Conservation (phyloP, 768 basidiomycete genomes). For the Mycena venus region DNA sequence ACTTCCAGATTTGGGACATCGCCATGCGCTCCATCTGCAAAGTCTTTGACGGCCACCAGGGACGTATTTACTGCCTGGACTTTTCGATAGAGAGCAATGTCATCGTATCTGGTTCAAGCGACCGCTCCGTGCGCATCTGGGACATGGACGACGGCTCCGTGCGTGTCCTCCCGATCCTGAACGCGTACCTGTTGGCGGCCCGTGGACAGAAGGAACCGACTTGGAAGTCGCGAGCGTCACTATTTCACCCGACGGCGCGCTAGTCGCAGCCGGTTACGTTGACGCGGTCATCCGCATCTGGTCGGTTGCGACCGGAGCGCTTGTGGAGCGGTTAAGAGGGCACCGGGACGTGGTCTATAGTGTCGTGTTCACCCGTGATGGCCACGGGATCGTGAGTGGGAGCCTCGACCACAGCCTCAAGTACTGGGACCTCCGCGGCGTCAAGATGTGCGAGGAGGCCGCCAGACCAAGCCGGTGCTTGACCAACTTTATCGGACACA, state of each 20-base stretch:
- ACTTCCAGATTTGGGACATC: slow-evolving; percentile 91
- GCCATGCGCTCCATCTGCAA: slow-evolving; percentile 77
- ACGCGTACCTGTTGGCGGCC: slow-evolving; percentile 9
- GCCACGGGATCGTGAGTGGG: slow-evolving; percentile 90
- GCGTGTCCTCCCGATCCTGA: slow-evolving; percentile 35
- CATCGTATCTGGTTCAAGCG: slow-evolving; percentile 87
- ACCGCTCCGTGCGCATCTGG: slow-evolving; percentile 49
- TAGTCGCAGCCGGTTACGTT: slow-evolving; percentile 57
- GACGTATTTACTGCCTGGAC: slow-evolving; percentile 95
- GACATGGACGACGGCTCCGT: slow-evolving; percentile 40
- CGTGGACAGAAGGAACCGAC: slow-evolving; percentile 42
- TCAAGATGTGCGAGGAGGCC: slow-evolving; percentile 59
- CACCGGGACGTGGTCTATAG: slow-evolving; percentile 91
- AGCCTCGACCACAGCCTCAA: slow-evolving; percentile 92
- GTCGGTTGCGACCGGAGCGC: slow-evolving; percentile 66
- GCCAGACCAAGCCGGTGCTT: slow-evolving; percentile 60
- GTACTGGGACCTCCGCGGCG: slow-evolving; percentile 87
- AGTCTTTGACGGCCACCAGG: slow-evolving; percentile 86
- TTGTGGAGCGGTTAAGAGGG: slow-evolving; percentile 83
- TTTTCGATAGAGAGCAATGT: slow-evolving; percentile 82
- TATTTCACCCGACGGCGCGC: slow-evolving; percentile 71
- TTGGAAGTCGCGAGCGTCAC: slow-evolving; percentile 76
- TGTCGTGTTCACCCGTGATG: slow-evolving; percentile 94
- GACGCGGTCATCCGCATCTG: slow-evolving; percentile 80
- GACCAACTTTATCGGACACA: slow-evolving; percentile 85